Evolutionary conservation across 225 moss, liverwort and hornwort species (phyloP).

Genomic region (Polytrichum formosum): DNA sequence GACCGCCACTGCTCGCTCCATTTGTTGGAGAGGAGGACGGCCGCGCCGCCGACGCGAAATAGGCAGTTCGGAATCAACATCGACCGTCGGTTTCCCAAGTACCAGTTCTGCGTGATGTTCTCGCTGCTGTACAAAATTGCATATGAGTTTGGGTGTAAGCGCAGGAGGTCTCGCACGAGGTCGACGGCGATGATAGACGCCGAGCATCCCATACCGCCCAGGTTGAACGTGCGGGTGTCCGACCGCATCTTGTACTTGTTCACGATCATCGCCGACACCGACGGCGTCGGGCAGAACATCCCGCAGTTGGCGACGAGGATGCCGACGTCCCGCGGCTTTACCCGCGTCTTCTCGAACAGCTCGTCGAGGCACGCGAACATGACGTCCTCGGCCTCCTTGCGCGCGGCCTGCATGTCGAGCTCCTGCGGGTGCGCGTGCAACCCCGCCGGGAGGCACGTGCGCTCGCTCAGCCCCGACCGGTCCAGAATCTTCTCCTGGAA

Average conservation of each 20-base stretch:
- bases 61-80: too few relatives aligned
- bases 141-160: too few relatives aligned
- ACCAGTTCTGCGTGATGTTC: too few relatives aligned
- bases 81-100: too few relatives aligned
- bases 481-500: conserved; percentile 7
- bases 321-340: neutral
- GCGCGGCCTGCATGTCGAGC: conserved; percentile 1
- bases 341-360: neutral
- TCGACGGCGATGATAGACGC: too few relatives aligned
- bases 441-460: neutral
- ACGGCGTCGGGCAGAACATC: neutral
- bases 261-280: conserved; percentile 2
- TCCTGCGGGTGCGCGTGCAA: neutral
- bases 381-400: neutral
- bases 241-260: conserved; percentile 7
- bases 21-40: too few relatives aligned
- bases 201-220: conserved; percentile 4
- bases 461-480: conserved; percentile 5
- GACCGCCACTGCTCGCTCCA: too few relatives aligned
- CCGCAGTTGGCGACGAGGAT: conserved; percentile 6
- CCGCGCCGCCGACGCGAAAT: too few relatives aligned
- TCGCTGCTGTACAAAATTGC: too few relatives aligned
- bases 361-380: conserved; percentile 7
- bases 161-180: too few relatives aligned
- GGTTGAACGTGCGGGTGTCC: neutral